These are phyloP conservation scores for Selaginella moellendorffii DNA, from an alignment of 75 land plant species.

Conservation along the genomic window DNA sequence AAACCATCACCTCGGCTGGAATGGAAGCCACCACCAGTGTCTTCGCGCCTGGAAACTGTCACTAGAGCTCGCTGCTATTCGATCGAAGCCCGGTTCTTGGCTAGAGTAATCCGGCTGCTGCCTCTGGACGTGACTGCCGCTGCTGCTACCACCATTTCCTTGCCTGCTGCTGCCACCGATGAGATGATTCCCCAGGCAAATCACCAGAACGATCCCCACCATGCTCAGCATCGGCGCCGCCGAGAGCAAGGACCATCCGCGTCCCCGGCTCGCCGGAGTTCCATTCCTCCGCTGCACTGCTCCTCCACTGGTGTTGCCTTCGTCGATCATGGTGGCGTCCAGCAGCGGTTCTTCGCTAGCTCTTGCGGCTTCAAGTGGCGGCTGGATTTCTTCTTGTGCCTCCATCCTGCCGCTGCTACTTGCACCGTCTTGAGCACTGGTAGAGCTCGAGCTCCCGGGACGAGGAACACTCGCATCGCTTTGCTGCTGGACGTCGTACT, in stretches of 20 bases:
- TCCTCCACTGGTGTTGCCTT: neutral
- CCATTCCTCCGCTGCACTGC: no score
- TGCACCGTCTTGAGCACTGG: no score
- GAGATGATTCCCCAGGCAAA: slow-evolving; percentile 38
- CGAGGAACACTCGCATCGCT: neutral
- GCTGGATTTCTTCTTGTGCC: neutral
- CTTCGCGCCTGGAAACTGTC: slow-evolving; percentile 6
- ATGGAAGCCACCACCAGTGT: neutral
- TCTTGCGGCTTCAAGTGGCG: no score
- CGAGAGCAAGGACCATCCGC: neutral
- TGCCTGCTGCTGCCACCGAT: slow-evolving; percentile 12
- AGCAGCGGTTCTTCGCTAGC: no score
- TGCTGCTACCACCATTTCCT: neutral
- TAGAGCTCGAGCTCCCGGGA: no score
- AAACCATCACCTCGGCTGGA: slow-evolving; percentile 15
- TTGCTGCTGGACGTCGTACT: neutral
- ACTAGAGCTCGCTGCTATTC: neutral
- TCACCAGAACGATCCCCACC: slow-evolving; percentile 33
- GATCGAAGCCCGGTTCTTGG: neutral
- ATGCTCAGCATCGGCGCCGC: slow-evolving; percentile 42
- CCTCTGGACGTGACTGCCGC: neutral
- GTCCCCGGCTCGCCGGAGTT: no score
- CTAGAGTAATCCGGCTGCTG: neutral
- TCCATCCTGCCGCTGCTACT: no score
- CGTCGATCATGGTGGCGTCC: slow-evolving; percentile 19